Base-by-base conservation (phyloP, 23 red algal genomes). In the Gracilaria domingensis region DNA sequence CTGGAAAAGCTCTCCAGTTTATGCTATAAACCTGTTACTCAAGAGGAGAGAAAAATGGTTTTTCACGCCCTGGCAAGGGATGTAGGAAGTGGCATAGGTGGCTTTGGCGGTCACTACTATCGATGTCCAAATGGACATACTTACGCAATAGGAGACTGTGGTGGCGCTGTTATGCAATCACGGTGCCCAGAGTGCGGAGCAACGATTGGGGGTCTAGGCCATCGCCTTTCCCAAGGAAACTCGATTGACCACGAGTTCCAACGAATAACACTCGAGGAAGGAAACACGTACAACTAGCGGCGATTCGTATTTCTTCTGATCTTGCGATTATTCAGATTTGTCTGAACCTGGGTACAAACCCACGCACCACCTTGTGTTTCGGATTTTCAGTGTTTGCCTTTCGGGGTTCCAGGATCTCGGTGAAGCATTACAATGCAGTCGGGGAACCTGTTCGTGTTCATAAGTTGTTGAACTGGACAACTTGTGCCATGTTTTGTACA, bases 81-180 rank as follows among this genome's bases (percentile, higher is more conserved):
- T 30, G 62, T 67, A 36, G 62, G 62, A 30, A 67, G 28, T 13
- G 62, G 62, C 20, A 67, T 67, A 33, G 62, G 28, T 18, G 62
- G 62, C 8, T 67, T 67, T 67, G 62, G 62, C 26, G 62, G 62
- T 67, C 74, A 79, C 74, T 79, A 55, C 20, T 79, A 79, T 18
- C 44, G 44, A 12, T 79, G 74, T 20, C 74, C 74, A 8, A 79
- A 79, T 79, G 74, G 74, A 30, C 74, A 79, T 30, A 79, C 44
- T 12, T 79, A 53, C 38, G 40, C 40, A 18, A 79, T 79, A 37
- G 74, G 12, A 39, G 49, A 79, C 49, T 79, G 74, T 47, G 74
- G 74, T 32, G 74, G 49, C 4, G 74, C 74, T 12, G 74, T 79
- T n/a, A 49, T 53, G 26, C 12, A 49, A 39, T 49, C 74, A 24